These are phyloP conservation scores for Podospora pseudopauciseta DNA, from an alignment of 495 filamentous ascomycete genomes.

Conservation along the genomic window DNA sequence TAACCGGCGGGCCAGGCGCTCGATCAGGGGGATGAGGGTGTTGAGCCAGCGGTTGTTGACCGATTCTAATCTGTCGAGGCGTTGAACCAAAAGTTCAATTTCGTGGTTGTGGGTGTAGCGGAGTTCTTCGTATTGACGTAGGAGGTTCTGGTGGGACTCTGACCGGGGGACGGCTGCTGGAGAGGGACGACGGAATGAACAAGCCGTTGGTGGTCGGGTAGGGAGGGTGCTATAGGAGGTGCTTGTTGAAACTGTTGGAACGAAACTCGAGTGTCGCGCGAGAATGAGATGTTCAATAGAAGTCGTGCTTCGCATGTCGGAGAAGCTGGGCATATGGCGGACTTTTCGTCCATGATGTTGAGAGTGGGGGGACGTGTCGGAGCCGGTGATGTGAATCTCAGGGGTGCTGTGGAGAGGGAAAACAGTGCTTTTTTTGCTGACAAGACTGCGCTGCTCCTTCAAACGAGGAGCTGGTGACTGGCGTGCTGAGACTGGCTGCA, in stretches of 20 bases:
- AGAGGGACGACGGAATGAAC: background rate
- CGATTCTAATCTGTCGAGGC: conserved; percentile 33
- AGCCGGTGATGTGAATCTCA: background rate
- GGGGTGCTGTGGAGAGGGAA: background rate
- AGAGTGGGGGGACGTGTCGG: conserved; percentile 9
- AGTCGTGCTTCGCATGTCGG: conserved; percentile 1
- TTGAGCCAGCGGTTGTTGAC: conserved; percentile 33
- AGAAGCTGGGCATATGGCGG: background rate
- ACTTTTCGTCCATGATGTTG: conserved; percentile 11
- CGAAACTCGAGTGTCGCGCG: background rate
- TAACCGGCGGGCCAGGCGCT: conserved; percentile 28
- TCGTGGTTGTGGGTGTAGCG: conserved; percentile 33
- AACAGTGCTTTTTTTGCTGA: background rate
- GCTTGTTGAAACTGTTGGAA: background rate
- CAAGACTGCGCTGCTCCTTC: background rate
- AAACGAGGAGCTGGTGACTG: conserved; percentile 3
- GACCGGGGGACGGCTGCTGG: conserved; percentile 6
- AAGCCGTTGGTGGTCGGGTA: background rate
- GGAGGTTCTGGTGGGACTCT: conserved; percentile 25
- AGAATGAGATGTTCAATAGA: background rate
- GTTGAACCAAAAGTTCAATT: conserved; percentile 26
- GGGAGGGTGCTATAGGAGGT: background rate
- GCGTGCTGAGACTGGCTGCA: conserved; percentile 16
- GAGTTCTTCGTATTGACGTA: conserved; percentile 32
- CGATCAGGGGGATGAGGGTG: conserved; percentile 32